Percentiles rank a stretch among this genome's conserved stretches.
Evolutionary conservation across 495 filamentous ascomycete species (phyloP).

Genomic region (Gamarada debralockiae): DNA sequence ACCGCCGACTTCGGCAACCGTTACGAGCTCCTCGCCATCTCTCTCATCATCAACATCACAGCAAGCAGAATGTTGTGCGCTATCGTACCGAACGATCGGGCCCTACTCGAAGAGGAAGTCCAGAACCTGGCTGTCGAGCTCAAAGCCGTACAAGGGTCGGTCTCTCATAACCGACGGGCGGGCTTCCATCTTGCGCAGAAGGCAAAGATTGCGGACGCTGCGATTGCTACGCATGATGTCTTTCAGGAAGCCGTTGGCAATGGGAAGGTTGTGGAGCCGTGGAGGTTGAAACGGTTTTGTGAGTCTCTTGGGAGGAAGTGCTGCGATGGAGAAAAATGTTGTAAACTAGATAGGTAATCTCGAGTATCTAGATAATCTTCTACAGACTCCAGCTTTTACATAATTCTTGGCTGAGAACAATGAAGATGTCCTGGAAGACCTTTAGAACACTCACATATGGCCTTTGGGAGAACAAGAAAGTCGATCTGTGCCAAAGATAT

Average conservation of each 20-base stretch:
- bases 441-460: too few relatives aligned
- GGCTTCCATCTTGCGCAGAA: slow-evolving; percentile 10
- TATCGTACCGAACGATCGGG: slow-evolving; percentile 8
- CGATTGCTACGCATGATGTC: background rate
- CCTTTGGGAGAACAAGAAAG: too few relatives aligned
- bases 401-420: too few relatives aligned
- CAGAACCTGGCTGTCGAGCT: slow-evolving; percentile 5
- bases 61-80: slow-evolving; percentile 4
- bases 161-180: slow-evolving; percentile 2
- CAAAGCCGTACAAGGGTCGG: slow-evolving; percentile 1
- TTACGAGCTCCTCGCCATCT: slow-evolving; percentile 10
- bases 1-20: slow-evolving; percentile 6
- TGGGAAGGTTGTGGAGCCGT: slow-evolving; percentile 12
- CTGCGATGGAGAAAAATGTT: slow-evolving; percentile 5
- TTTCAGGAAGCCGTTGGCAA: background rate
- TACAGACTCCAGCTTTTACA: background rate
- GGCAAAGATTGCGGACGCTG: slow-evolving; percentile 5
- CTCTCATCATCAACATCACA: slow-evolving; percentile 2
- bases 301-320: slow-evolving; percentile 1
- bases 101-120: slow-evolving; percentile 7
- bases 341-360: background rate
- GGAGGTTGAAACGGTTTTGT: slow-evolving; percentile 8
- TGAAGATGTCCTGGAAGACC: too few relatives aligned
- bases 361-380: too few relatives aligned
- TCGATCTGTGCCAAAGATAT: too few relatives aligned